Base-by-base conservation (phyloP, 495 filamentous ascomycete genomes). In the Daldinia loculata region DNA sequence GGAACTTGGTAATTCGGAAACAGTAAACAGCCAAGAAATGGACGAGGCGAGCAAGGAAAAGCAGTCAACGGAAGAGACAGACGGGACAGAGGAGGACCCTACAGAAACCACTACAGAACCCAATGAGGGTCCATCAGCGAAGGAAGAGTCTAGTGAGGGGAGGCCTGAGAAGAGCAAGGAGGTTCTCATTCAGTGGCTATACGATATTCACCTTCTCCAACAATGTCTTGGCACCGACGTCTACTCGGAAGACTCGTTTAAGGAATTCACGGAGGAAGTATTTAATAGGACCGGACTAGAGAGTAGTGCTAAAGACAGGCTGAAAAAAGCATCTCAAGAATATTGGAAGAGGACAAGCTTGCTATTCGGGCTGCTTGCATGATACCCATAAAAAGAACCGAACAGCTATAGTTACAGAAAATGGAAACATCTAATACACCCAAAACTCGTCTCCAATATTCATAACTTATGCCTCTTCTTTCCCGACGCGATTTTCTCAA, bases 391-490 rank as follows among this genome's bases (percentile, higher is more conserved):
- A 61, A 15, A 56, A 52, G 9, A 19, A 61, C 34, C 17, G 26
- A 30, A 22, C 9, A 63, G 17, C 22, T 38, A 39, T 17, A n/a
- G n/a, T n/a, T n/a, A 43, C 15, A 22, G 17, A 26, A 43, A 30
- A 41, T 7, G 29, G 15, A 62, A 26, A 52, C 24, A 27, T 56
- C 4, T 30, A 55, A 51, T 45, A 36, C 29, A 34, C 26, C 9
- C 27, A 58, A 38, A 66, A 51, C 57, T 52, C 15, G 36, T 52
- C 22, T 27, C 39, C 45, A 38, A 55, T 12, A 38, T 45, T 78
- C 75, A 97, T 76, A 98, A 81, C 83, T 99, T 99, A 86, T 99
- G 95, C 79, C 82, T 85, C 82, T 89, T 89, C 79, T 87, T 77
- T 2, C 87, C 86, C 51, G 76, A 78, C 8, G 84, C 84, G 67